Percentiles rank a stretch among this genome's conserved stretches.
These are phyloP conservation scores for Otatea glauca DNA, from an alignment of 176 grass and related monocot genomes.

Conservation along the genomic window DNA sequence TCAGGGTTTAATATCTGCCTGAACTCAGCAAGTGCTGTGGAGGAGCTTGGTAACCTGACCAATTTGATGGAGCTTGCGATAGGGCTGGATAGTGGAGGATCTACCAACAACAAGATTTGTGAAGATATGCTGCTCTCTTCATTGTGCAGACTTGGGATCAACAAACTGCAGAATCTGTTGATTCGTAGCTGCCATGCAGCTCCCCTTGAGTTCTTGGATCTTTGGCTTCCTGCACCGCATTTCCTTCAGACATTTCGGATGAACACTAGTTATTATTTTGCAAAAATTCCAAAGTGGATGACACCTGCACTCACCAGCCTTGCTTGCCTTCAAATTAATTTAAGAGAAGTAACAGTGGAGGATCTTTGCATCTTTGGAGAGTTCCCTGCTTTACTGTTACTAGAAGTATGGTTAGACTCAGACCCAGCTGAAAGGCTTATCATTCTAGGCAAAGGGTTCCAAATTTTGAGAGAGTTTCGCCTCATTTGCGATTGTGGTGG, in stretches of 20 bases:
- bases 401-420: not conserved
- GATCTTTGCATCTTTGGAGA: not conserved
- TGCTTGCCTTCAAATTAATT: conserved; percentile 7
- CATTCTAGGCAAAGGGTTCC: not conserved
- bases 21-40: not conserved
- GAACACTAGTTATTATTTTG: not conserved
- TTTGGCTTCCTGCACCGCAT: not conserved
- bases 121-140: conserved; percentile 1
- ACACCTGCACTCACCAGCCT: not conserved
- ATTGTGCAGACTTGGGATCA: not conserved
- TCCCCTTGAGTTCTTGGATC: not conserved
- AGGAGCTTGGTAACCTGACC: not conserved
- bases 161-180: not conserved
- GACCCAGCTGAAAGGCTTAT: not conserved
- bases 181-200: not conserved
- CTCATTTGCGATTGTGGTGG: not conserved
- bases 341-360: not conserved
- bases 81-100: no score
- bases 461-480: not conserved
- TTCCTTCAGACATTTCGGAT: not conserved
- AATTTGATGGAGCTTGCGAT: no score
- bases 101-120: not conserved
- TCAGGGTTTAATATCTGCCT: not conserved
- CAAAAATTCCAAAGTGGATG: not conserved
- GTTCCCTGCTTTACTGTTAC: not conserved